These are phyloP conservation scores for Heritiera fomes DNA, from an alignment of 345 rosid species.

Conservation along the genomic window DNA sequence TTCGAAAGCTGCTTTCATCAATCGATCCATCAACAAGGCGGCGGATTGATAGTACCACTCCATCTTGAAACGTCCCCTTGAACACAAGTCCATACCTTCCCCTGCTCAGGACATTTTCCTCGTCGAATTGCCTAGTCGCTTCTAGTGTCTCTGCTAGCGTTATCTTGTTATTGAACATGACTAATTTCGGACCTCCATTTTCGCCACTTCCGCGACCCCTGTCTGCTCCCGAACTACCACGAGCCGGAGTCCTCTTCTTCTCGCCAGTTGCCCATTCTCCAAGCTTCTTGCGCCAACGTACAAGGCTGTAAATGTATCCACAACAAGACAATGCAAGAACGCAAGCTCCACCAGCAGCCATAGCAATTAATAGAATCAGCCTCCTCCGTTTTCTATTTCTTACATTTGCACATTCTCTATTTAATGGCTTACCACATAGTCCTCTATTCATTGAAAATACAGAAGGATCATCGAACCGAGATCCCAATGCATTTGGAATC, in stretches of 20 bases:
- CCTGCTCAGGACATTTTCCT: constrained; percentile 58
- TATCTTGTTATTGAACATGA: constrained; percentile 74
- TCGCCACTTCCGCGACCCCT: constrained; percentile 54
- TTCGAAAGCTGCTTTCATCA: constrained; percentile 46
- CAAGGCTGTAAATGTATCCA: constrained; percentile 57
- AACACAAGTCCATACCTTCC: constrained; percentile 55
- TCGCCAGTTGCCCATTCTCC: constrained; percentile 49
- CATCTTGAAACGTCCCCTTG: constrained; percentile 58
- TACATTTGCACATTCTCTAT: constrained; percentile 50
- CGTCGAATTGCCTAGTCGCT: constrained; percentile 63
- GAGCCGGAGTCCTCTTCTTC: constrained; percentile 62
- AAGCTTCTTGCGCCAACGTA: constrained; percentile 65
- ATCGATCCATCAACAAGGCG: constrained; percentile 51
- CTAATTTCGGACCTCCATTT: constrained; percentile 70
- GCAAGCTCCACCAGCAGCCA: constrained; percentile 48
- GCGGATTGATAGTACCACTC: constrained; percentile 58
- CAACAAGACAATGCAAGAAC: constrained; percentile 57
- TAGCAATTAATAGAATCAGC: constrained; percentile 48
- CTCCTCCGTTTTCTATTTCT: constrained; percentile 56
- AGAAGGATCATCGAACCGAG: constrained; percentile 53
- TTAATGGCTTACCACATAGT: constrained; percentile 76
- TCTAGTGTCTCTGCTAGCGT: constrained; percentile 60
- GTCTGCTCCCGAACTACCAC: constrained; percentile 61
- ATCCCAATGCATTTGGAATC: constrained; percentile 58
- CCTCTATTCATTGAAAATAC: constrained; percentile 49